A percentile compares a stretch with the other conserved stretches of the same genome.
Evolutionary conservation across 2,329 filamentous ascomycete genomes (phyloP).

Genomic region (Tolypocladium inflatum): DNA sequence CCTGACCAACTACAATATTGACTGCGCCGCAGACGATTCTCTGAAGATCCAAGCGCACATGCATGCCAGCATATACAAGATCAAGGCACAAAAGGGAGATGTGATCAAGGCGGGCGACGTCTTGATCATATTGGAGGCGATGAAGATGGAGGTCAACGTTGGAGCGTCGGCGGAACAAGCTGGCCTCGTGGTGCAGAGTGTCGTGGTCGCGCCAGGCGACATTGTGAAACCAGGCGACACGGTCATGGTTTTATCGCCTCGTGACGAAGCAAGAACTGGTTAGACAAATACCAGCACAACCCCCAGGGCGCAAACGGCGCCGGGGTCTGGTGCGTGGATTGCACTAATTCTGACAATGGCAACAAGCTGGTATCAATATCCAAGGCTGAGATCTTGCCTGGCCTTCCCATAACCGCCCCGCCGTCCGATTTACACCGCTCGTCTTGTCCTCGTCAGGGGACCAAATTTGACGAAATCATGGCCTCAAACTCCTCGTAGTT

Average conservation of each 20-base stretch:
- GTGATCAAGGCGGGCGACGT: conserved; percentile 29
- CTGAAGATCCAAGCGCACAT: conserved; percentile 16
- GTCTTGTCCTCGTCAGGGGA: conserved; percentile 1
- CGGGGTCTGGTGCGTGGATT: background rate
- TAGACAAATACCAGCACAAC: background rate
- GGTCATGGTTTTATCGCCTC: background rate
- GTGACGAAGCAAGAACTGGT: background rate
- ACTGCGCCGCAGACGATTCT: conserved; percentile 9
- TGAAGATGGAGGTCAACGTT: conserved; percentile 44
- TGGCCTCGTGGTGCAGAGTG: background rate
- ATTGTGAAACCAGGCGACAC: conserved; percentile 4
- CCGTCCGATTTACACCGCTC: background rate
- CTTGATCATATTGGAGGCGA: conserved; percentile 41
- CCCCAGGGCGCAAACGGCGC: background rate
- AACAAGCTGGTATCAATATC: background rate
- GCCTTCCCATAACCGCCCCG: background rate
- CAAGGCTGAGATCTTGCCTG: background rate
- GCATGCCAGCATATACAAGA: conserved; percentile 44
- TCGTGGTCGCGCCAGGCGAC: conserved; percentile 1
- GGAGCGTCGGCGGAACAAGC: background rate
- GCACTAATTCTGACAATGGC: background rate
- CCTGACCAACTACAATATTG: background rate
- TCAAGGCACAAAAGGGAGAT: conserved; percentile 32
- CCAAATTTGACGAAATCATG: conserved; percentile 6
- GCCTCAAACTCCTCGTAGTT: conserved; percentile 5